Evolutionary conservation across 2,329 filamentous ascomycete genomes (phyloP).

Genomic region (Neodidymelliopsis sp.): DNA sequence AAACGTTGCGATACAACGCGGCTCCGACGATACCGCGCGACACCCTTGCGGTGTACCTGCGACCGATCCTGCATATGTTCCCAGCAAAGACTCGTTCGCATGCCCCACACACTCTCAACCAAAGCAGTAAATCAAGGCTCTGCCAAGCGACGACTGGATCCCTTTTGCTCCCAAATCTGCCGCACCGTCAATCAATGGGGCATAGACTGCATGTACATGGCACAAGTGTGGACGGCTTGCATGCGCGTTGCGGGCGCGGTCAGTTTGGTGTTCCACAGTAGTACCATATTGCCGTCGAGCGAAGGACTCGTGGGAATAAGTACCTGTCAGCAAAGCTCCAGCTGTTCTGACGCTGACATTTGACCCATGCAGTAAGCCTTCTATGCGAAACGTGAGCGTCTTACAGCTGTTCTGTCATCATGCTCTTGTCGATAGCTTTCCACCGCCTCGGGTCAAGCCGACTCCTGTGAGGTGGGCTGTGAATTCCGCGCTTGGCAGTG

Average conservation of each 20-base stretch:
- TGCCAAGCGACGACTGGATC: constrained; percentile 1
- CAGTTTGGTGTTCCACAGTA: not conserved
- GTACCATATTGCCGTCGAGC: not conserved
- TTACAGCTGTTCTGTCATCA: constrained; percentile 3
- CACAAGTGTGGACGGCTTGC: not conserved
- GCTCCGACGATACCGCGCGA: constrained; percentile 2
- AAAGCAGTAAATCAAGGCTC: not conserved
- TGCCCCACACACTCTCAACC: constrained; percentile 9
- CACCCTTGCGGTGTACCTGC: constrained; percentile 3
- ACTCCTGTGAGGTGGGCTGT: not conserved
- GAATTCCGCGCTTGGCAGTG: not conserved
- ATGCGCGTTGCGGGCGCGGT: not conserved
- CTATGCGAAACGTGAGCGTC: no score
- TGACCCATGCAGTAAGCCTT: not conserved
- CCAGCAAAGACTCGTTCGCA: constrained; percentile 17
- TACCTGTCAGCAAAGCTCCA: constrained; percentile 8
- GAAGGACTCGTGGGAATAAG: not conserved
- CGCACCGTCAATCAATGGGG: constrained; percentile 1
- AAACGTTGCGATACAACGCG: not conserved
- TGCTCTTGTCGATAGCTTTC: constrained; percentile 3
- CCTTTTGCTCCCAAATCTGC: no score
- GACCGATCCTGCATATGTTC: constrained; percentile 11
- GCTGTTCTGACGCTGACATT: not conserved
- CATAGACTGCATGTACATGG: not conserved
- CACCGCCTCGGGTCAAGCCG: not conserved